Percentiles rank a stretch among this genome's conserved stretches.
These are phyloP conservation scores for Russula virescens DNA, from an alignment of 768 basidiomycete genomes.

Conservation along the genomic window DNA sequence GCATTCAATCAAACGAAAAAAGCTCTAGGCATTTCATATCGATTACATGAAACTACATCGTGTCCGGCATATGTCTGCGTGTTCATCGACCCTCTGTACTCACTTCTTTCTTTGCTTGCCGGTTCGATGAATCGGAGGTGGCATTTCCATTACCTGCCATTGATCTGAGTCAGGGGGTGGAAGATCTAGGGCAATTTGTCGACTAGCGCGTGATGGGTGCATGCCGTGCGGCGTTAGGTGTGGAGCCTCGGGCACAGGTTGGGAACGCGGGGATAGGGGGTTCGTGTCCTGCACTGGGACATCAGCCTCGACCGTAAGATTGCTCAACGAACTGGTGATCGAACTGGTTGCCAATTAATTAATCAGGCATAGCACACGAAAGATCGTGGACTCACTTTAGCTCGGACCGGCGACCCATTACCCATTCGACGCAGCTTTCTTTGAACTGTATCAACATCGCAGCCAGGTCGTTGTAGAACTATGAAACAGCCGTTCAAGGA, in stretches of 20 bases:
- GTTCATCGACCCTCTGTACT: neutral
- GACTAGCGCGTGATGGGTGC: neutral
- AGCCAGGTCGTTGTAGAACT: constrained; percentile 90
- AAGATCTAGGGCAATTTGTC: constrained; percentile 27
- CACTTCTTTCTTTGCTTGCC: constrained; percentile 16
- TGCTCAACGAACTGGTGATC: constrained; percentile 37
- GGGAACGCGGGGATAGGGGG: constrained; percentile 10
- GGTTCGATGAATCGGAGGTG: constrained; percentile 20
- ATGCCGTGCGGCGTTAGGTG: neutral
- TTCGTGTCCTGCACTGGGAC: neutral
- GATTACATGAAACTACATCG: neutral
- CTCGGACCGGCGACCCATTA: constrained; percentile 62
- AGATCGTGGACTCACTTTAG: constrained; percentile 45
- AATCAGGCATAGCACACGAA: neutral
- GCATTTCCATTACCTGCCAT: constrained; percentile 32
- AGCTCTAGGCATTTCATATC: neutral
- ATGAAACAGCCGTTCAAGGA: neutral
- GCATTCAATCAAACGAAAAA: too few species aligned
- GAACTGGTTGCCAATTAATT: constrained; percentile 30
- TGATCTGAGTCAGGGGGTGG: constrained; percentile 36
- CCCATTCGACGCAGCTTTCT: constrained; percentile 72
- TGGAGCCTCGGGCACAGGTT: constrained; percentile 5
- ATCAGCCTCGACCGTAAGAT: constrained; percentile 32
- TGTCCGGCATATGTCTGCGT: neutral
- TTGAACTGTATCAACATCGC: constrained; percentile 68